phyloP scores from a whole-genome alignment of 306 rosid genomes.

The Prunus davidiana region DNA sequence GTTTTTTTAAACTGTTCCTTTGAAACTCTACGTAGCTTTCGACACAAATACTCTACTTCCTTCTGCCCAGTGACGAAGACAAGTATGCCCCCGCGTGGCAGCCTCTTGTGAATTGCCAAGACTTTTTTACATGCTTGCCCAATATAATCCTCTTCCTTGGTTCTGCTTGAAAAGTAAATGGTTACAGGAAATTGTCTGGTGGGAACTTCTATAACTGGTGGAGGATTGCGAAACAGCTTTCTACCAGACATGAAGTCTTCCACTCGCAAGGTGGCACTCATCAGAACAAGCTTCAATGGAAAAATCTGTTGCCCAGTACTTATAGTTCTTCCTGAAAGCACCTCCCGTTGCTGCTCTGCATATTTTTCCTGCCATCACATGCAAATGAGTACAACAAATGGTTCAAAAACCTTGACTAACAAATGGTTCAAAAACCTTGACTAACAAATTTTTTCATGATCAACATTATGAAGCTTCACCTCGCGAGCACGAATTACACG shows the following conservation, averaged over 20 bases:
- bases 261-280: slow-evolving; percentile 93
- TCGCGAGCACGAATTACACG: slow-evolving; percentile 62
- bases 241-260: slow-evolving; percentile 71
- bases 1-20: slow-evolving; percentile 46
- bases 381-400: neutral
- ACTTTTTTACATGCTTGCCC: slow-evolving; percentile 86
- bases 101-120: slow-evolving; percentile 82
- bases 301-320: slow-evolving; percentile 51
- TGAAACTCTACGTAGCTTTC: slow-evolving; percentile 68
- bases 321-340: slow-evolving; percentile 50
- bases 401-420: neutral
- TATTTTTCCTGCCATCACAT: slow-evolving; percentile 42
- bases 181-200: slow-evolving; percentile 84
- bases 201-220: slow-evolving; percentile 79
- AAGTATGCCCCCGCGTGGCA: slow-evolving; percentile 88
- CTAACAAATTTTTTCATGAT: neutral
- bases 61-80: slow-evolving; percentile 84
- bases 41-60: slow-evolving; percentile 84
- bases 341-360: slow-evolving; percentile 40
- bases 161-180: slow-evolving; percentile 70
- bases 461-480: slow-evolving; percentile 38
- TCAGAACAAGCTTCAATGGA: slow-evolving; percentile 87
- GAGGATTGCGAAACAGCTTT: slow-evolving; percentile 57
- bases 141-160: slow-evolving; percentile 65
- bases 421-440: neutral